phyloP scores from a whole-genome alignment of 345 rosid species.

The Firmiana major region DNA sequence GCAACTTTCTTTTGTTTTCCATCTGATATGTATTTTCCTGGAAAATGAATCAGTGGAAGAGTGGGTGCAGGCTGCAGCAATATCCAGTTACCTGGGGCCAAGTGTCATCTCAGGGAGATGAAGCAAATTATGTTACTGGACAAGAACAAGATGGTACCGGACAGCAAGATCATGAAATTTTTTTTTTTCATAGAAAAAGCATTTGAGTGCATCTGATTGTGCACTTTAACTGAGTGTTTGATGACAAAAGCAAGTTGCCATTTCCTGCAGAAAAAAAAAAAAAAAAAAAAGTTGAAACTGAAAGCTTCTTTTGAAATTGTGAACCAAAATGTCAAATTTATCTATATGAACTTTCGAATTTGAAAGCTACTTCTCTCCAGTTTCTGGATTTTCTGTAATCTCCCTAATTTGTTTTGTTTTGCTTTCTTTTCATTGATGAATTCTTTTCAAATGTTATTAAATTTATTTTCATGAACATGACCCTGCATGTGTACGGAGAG shows the following conservation, averaged over 20 bases:
- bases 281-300: background rate
- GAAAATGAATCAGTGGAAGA: background rate
- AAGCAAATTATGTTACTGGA: slow-evolving; percentile 2
- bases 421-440: background rate
- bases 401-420: background rate
- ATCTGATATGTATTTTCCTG: background rate
- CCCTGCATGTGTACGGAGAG: background rate
- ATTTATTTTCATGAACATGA: background rate
- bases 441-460: background rate
- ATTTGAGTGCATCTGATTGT: slow-evolving; percentile 9
- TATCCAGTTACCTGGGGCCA: slow-evolving; percentile 9
- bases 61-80: background rate
- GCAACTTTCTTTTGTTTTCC: background rate
- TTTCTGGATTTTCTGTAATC: background rate
- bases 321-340: background rate
- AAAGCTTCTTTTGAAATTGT: slow-evolving; percentile 6
- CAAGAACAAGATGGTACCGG: background rate
- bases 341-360: background rate
- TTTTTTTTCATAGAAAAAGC: background rate
- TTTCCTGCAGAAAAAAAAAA: background rate
- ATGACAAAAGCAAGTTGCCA: background rate
- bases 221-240: slow-evolving; percentile 10
- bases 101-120: slow-evolving; percentile 18
- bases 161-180: background rate
- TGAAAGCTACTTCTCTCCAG: slow-evolving; percentile 9